Base-by-base conservation (phyloP, 306 rosid genomes). In the Casuarina cunninghamiana region DNA sequence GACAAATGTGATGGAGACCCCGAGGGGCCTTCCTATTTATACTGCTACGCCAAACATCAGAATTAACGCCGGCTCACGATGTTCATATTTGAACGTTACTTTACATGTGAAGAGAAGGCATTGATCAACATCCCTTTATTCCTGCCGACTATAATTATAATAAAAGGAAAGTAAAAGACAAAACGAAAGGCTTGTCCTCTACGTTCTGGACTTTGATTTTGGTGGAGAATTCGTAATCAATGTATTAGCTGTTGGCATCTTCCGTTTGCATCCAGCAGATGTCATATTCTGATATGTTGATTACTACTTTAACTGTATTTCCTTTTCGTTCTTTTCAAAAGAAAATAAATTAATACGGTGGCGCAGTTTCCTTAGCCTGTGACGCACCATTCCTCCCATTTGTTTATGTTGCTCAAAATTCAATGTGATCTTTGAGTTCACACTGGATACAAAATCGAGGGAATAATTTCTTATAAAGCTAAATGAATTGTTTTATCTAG, bases 11-110 rank as follows among this genome's bases (percentile, higher is more conserved):
- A 19, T 7, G 71, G 1, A 41, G 6, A 3, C 35, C 48, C 21
- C 42, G 10, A 10, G 45, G 19, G 39, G 26, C 71, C 42, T 10
- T 43, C 46, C 50, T 63, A 66, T 65, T 60, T 65, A 50, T 63
- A 65, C 35, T 26, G 5, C 53, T 17, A 39, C 10, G 16, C 53
- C 10, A 3, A 17, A 0, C 83, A 46, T 87, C 38, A 85, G 45
- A 76, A 53, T 73, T 81, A 86, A 76, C 88, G 90, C 82, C 82
- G 1, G 8, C 73, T 78, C 87, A 72, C 44, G 32, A 39, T 45
- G 5, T 5, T 49, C 76, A 41, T 73, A 17, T 75, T 81, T 53
- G 0, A 50, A 49, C 71, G 5, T 60, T 82, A 32, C 53, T 74
- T 82, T 74, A 45, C 73, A 75, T 48, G 75, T 73, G 77, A 76